Conservation (phyloP, 768 basidiomycete genomes). For the Termitomyces sp. region DNA sequence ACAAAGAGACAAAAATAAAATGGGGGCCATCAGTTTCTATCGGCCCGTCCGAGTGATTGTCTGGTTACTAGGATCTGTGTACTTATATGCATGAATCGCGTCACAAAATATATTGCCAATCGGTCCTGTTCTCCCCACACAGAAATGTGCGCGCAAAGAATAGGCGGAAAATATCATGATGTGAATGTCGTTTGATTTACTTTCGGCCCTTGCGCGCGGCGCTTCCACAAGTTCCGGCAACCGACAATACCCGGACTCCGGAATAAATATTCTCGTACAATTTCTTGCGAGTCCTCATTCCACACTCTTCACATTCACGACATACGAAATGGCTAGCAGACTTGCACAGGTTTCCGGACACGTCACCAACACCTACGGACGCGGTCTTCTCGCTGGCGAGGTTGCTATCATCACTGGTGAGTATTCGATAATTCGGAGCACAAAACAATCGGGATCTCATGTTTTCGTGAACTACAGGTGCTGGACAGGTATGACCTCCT, state of each 20-base stretch:
- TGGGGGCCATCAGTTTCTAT: not conserved
- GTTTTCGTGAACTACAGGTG: conserved; percentile 36
- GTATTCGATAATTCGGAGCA: conserved; percentile 12
- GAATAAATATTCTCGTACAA: not conserved
- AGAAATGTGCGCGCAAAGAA: not conserved
- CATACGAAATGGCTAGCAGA: conserved; percentile 41
- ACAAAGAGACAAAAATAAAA: not conserved
- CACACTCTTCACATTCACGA: not conserved
- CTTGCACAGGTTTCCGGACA: conserved; percentile 70
- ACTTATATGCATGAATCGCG: not conserved
- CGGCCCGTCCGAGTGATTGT: not conserved
- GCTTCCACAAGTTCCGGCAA: not conserved
- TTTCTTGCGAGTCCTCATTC: not conserved
- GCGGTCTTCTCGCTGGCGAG: conserved; percentile 66
- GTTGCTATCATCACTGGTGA: conserved; percentile 84
- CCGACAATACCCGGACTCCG: conserved; percentile 9
- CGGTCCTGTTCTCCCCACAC: not conserved
- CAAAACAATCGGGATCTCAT: not conserved
- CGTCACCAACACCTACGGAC: conserved; percentile 43
- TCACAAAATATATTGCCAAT: not conserved
- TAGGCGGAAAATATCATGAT: not conserved
- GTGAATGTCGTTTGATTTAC: not conserved
- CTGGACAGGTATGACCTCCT: conserved; percentile 54
- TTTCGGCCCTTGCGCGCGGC: not conserved
- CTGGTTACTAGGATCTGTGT: not conserved